Evolutionary conservation across 164 flowering plant genomes (phyloP).

Genomic region (Protea cynaroides): DNA sequence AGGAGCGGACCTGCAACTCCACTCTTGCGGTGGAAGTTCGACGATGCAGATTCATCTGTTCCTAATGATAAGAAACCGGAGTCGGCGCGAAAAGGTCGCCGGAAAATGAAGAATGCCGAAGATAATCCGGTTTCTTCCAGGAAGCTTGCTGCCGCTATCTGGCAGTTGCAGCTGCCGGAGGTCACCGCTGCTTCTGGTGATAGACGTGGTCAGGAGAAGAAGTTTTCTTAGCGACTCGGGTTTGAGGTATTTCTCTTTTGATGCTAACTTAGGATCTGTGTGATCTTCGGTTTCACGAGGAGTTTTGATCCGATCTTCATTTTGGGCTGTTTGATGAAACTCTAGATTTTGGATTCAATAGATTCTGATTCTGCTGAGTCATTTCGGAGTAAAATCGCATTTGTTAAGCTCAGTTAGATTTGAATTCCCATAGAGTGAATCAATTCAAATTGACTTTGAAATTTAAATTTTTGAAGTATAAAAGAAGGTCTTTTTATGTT

Average conservation of each 20-base stretch:
- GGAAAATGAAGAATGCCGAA: slow-evolving; percentile 23
- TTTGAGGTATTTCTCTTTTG: slow-evolving; percentile 35
- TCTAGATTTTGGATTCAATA: too few relatives aligned
- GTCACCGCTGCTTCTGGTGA: slow-evolving; percentile 13
- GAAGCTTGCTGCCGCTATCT: slow-evolving; percentile 77
- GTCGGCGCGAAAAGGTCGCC: slow-evolving; percentile 21
- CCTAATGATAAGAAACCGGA: slow-evolving; percentile 13
- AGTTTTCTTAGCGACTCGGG: slow-evolving; percentile 27
- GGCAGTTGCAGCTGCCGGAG: slow-evolving; percentile 63
- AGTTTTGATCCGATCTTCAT: not conserved
- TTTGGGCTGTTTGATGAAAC: too few relatives aligned
- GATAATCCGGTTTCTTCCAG: slow-evolving; percentile 54
- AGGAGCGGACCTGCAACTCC: slow-evolving; percentile 87
- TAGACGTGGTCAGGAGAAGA: slow-evolving; percentile 3
- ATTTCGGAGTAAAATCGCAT: too few relatives aligned
- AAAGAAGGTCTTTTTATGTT: too few relatives aligned
- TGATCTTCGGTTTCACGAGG: not conserved
- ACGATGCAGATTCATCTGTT: slow-evolving; percentile 27
- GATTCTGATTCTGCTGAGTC: too few relatives aligned
- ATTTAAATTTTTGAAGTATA: too few relatives aligned
- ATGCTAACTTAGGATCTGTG: slow-evolving; percentile 17
- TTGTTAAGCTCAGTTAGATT: too few relatives aligned
- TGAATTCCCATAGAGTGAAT: too few relatives aligned
- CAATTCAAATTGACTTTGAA: too few relatives aligned
- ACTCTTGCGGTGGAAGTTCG: slow-evolving; percentile 67